These are phyloP conservation scores for Cercospora brassicicola DNA, from an alignment of 2,329 filamentous ascomycete species.

Conservation along the genomic window DNA sequence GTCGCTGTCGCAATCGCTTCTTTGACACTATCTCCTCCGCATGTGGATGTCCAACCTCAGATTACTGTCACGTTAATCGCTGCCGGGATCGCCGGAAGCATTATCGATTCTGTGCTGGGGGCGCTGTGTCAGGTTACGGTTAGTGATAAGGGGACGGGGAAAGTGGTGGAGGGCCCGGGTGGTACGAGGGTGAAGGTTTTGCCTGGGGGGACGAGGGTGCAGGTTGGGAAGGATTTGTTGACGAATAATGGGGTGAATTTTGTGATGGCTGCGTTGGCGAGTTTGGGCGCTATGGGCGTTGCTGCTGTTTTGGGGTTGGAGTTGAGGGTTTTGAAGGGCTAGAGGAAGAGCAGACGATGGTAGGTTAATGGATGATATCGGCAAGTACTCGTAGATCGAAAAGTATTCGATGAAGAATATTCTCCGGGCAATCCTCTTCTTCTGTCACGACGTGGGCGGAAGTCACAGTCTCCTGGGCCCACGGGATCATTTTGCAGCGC, in stretches of 20 bases:
- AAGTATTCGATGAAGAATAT: neutral
- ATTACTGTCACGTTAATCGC: constrained; percentile 53
- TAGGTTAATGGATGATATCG: too few species aligned
- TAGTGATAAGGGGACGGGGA: constrained; percentile 76
- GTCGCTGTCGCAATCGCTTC: constrained; percentile 64
- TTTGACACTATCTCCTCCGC: constrained; percentile 24
- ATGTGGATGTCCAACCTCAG: constrained; percentile 17
- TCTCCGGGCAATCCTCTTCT: too few species aligned
- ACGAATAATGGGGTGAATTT: constrained; percentile 98
- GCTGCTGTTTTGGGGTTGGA: constrained; percentile 36
- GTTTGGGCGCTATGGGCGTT: constrained; percentile 69
- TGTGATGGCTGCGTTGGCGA: constrained; percentile 82
- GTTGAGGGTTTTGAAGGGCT: constrained; percentile 3
- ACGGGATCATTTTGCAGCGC: neutral
- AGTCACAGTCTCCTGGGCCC: neutral
- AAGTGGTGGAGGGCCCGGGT: constrained; percentile 77
- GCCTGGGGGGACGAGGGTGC: constrained; percentile 43
- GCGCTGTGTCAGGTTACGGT: constrained; percentile 84
- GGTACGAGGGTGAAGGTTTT: constrained; percentile 52
- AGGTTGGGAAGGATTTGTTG: constrained; percentile 70
- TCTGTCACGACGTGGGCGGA: neutral
- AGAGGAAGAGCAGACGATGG: neutral
- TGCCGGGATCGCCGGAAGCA: constrained; percentile 75
- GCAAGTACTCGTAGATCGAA: too few species aligned
- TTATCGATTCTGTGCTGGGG: constrained; percentile 85